phyloP scores from a whole-genome alignment of 495 filamentous ascomycete genomes.

The Penicillium roqueforti region DNA sequence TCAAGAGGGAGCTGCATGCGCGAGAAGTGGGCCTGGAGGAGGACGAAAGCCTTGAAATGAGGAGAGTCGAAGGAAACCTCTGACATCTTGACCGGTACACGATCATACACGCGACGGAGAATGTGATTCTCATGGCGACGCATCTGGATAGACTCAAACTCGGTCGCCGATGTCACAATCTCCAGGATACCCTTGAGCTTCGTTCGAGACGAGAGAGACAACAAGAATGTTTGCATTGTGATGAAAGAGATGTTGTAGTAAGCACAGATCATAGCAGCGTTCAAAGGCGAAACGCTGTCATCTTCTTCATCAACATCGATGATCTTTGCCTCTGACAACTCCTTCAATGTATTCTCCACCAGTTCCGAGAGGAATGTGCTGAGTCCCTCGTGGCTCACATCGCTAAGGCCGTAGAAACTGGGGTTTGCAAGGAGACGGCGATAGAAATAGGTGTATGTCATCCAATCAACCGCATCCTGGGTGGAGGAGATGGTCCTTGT shows the following conservation, averaged over 20 bases:
- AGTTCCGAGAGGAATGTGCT: conserved; percentile 93
- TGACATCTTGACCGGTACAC: conserved; percentile 90
- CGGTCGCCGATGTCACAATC: conserved; percentile 93
- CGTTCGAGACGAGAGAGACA: conserved; percentile 82
- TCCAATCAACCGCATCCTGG: conserved; percentile 97
- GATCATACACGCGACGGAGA: conserved; percentile 88
- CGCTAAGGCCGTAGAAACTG: conserved; percentile 88
- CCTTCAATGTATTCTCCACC: conserved; percentile 88
- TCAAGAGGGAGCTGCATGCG: conserved; percentile 94
- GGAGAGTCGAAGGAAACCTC: conserved; percentile 83
- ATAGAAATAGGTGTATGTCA: conserved; percentile 98
- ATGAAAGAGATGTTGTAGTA: conserved; percentile 99
- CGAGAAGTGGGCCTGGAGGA: conserved; percentile 96
- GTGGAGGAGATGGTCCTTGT: conserved; percentile 89
- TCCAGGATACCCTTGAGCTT: conserved; percentile 96
- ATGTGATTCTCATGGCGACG: conserved; percentile 87
- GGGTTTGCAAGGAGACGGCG: conserved; percentile 94
- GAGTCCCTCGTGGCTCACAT: conserved; percentile 86
- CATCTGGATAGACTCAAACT: conserved; percentile 95
- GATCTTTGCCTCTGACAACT: conserved; percentile 89
- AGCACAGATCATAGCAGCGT: conserved; percentile 94
- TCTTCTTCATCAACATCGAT: conserved; percentile 97
- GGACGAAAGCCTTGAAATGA: conserved; percentile 95
- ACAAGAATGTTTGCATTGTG: conserved; percentile 98
- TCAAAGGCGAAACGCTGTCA: conserved; percentile 81